Evolutionary conservation across 1,284 basidiomycete species (phyloP), one percentile per base, ranked within the genome.

Genomic region (Irpex sp.): DNA sequence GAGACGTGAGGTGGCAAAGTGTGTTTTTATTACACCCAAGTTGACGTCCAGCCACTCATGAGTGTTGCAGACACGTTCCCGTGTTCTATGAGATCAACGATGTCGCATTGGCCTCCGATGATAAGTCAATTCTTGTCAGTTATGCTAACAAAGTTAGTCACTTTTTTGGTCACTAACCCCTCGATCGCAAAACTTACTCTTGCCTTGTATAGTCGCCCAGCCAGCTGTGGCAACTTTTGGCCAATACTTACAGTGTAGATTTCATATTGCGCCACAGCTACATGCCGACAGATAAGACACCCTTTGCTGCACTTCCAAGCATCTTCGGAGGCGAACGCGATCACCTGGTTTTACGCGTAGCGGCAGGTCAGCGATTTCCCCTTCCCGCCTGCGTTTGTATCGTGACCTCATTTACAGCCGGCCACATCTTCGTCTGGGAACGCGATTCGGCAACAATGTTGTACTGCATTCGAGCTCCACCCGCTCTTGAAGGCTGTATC

Each of bases 221-320:
- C 5, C 63, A 64, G 19, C 6, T 64, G 1, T 64, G 63, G 63
- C 34, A 51, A 7, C 34, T 61, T 21, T 17, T 31, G 9, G 1
- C 2, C 6, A 6, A 51, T 26, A 34, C 40, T 6, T 2, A 13
- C 8, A 37, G 26, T 17, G 13, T 51, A 2, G 37, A 48, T 7
- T 26, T 64, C 11, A 17, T 21, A 7, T 60, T 64, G 11, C 56
- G 60, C 8, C 63, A 64, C 15, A 64, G 59, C 9, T 64, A 64
- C 47, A 61, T 60, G 59, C 59, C 63, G 34, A 31, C 49, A 26
- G 44, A 26, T 26, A 49, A 51, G 0, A 59, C 52, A 1, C n/a
- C 52, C 31, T 57, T 64, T 17, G 59, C 52, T n/a, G 63, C 59
- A 0, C 54, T 57, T 13, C 58, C 63, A 2, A 38, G 59, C 11